These are phyloP conservation scores for Protostelium mycophagum DNA, from an alignment of 78 protist genomes.

Conservation along the genomic window DNA sequence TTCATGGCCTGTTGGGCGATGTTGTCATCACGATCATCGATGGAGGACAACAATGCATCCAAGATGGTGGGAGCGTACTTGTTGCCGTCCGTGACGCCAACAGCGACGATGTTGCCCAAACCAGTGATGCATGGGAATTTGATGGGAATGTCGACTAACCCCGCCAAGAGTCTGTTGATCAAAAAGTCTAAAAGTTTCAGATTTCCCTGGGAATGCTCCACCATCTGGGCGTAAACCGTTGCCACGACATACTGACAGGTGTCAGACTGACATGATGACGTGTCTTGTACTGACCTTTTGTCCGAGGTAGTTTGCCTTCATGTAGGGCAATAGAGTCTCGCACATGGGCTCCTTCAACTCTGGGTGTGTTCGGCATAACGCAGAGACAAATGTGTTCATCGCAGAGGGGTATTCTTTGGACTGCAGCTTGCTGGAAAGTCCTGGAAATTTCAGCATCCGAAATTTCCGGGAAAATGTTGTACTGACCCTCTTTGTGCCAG, in stretches of 20 bases:
- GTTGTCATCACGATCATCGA: constrained; percentile 58
- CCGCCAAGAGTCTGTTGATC: constrained; percentile 33
- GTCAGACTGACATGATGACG: background rate
- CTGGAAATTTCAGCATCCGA: constrained; percentile 11
- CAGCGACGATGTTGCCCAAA: constrained; percentile 38
- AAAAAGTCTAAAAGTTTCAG: constrained; percentile 23
- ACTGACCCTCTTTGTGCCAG: constrained; percentile 25
- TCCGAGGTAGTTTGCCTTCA: constrained; percentile 22
- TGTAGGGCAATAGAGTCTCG: constrained; percentile 33
- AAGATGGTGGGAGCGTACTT: constrained; percentile 63
- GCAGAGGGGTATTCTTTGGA: background rate
- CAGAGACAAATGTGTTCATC: background rate
- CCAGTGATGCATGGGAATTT: constrained; percentile 45
- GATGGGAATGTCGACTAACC: constrained; percentile 39
- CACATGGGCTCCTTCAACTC: constrained; percentile 19
- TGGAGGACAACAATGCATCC: constrained; percentile 45
- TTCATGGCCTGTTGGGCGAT: constrained; percentile 70
- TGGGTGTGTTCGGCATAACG: constrained; percentile 22
- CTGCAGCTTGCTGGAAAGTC: too few species aligned
- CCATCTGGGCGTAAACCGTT: constrained; percentile 38
- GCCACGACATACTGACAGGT: constrained; percentile 15
- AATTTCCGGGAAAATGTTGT: too few species aligned
- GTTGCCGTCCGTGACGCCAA: constrained; percentile 47
- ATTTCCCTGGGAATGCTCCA: constrained; percentile 32
- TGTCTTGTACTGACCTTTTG: constrained; percentile 14